Evolutionary conservation across 2,329 filamentous ascomycete genomes (phyloP).

Genomic region (Ustulina deusta): DNA sequence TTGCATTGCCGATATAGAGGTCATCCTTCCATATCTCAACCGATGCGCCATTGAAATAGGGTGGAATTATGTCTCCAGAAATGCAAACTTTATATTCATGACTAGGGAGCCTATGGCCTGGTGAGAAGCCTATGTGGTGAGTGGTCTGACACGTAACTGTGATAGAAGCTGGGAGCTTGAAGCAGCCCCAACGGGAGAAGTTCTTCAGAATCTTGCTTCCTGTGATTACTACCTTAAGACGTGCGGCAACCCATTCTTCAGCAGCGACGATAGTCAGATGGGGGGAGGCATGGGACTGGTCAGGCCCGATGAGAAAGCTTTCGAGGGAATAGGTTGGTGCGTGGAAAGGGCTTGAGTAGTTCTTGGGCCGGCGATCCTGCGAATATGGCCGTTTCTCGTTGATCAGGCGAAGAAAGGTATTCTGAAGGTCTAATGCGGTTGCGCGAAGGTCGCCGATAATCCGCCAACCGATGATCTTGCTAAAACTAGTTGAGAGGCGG

Average conservation of each 20-base stretch:
- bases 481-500: not conserved
- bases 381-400: not conserved
- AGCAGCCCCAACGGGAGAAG: not conserved
- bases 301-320: not conserved
- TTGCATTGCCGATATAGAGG: not conserved
- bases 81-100: not conserved
- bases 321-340: not conserved
- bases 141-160: not conserved
- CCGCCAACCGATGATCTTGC: not conserved
- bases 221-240: not conserved
- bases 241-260: not conserved
- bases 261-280: not conserved
- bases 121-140: not conserved
- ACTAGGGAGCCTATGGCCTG: not conserved
- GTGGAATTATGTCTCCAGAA: not conserved
- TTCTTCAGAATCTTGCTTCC: not conserved
- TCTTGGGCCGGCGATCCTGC: not conserved
- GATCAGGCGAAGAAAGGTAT: not conserved
- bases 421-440: not conserved
- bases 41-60: not conserved
- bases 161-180: not conserved
- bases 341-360: not conserved
- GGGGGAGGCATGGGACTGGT: not conserved
- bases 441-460: not conserved
- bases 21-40: conserved; percentile 4